Percentiles rank a stretch among this genome's conserved stretches.
Conservation (phyloP, 495 filamentous ascomycete species). For the Hypoxylon intermedium region DNA sequence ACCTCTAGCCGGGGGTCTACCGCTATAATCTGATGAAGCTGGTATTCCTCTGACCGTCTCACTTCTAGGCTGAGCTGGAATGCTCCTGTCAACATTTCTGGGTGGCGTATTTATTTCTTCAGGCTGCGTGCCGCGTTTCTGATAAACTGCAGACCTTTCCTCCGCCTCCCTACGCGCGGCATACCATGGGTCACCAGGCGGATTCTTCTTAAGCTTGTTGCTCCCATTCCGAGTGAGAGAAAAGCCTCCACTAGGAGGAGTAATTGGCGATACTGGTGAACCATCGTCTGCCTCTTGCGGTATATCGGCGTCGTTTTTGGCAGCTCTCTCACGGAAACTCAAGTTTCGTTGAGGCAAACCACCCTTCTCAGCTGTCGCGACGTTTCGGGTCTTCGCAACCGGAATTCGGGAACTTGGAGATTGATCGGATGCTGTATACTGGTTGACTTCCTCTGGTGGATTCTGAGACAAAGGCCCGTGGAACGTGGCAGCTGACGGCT, state of each 20-base stretch:
- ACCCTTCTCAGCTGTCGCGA: constrained; percentile 27
- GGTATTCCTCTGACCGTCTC: constrained; percentile 6
- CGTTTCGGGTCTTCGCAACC: constrained; percentile 38
- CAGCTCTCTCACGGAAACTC: constrained; percentile 59
- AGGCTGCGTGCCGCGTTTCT: constrained; percentile 14
- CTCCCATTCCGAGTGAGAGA: constrained; percentile 49
- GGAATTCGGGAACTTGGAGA: constrained; percentile 39
- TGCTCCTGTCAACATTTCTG: background rate
- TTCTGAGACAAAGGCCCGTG: constrained; percentile 47
- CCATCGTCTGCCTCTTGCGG: constrained; percentile 36
- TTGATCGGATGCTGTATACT: constrained; percentile 37
- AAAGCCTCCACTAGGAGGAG: constrained; percentile 37
- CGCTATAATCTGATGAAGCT: constrained; percentile 17
- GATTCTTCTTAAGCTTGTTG: constrained; percentile 58
- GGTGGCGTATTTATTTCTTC: constrained; percentile 7
- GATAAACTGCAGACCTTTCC: constrained; percentile 24
- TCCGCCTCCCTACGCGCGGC: constrained; percentile 44
- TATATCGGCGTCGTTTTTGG: constrained; percentile 45
- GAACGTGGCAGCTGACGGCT: constrained; percentile 27
- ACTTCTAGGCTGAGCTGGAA: constrained; percentile 2
- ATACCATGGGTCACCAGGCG: constrained; percentile 50
- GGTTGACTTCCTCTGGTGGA: constrained; percentile 45
- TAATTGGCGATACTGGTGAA: constrained; percentile 33
- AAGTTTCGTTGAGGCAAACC: constrained; percentile 55
- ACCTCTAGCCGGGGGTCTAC: constrained; percentile 37